Conservation (phyloP, 1,284 basidiomycete species). For the Porogramme epimiltina region DNA sequence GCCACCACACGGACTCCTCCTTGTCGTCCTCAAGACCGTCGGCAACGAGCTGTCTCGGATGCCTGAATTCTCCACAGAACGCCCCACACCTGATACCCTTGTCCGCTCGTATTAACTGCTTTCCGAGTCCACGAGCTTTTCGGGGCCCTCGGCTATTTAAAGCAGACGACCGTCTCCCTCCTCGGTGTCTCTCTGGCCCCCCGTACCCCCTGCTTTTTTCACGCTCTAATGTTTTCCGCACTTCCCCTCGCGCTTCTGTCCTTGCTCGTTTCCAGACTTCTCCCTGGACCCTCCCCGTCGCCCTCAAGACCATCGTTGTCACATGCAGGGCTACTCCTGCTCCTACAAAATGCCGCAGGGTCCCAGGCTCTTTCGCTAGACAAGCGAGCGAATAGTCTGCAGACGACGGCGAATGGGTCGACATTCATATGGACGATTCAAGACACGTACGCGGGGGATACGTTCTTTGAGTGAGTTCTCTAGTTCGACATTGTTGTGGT, state of each 20-base stretch:
- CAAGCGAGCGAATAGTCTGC: constrained; percentile 23
- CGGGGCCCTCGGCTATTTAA: constrained; percentile 12
- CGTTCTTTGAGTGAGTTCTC: constrained; percentile 39
- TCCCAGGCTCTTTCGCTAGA: constrained; percentile 19
- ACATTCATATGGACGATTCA: constrained; percentile 39
- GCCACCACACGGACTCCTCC: not conserved
- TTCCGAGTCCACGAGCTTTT: constrained; percentile 18
- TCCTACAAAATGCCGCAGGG: constrained; percentile 7
- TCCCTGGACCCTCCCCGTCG: not conserved
- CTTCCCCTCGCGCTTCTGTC: constrained; percentile 22
- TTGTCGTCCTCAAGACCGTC: too few species aligned
- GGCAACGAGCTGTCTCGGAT: not conserved
- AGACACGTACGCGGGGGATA: constrained; percentile 35
- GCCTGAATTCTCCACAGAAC: constrained; percentile 5
- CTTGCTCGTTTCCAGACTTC: constrained; percentile 12
- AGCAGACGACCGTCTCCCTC: constrained; percentile 5
- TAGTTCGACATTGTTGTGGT: not conserved
- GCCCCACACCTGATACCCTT: constrained; percentile 5
- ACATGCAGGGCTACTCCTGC: constrained; percentile 11
- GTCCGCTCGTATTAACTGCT: constrained; percentile 1
- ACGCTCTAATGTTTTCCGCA: constrained; percentile 17
- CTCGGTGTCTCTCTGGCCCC: not conserved
- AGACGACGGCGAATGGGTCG: constrained; percentile 29
- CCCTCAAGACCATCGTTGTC: not conserved
- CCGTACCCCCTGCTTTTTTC: not conserved